Conservation (phyloP, 2,329 filamentous ascomycete species). For the Aureobasidium sp. region DNA sequence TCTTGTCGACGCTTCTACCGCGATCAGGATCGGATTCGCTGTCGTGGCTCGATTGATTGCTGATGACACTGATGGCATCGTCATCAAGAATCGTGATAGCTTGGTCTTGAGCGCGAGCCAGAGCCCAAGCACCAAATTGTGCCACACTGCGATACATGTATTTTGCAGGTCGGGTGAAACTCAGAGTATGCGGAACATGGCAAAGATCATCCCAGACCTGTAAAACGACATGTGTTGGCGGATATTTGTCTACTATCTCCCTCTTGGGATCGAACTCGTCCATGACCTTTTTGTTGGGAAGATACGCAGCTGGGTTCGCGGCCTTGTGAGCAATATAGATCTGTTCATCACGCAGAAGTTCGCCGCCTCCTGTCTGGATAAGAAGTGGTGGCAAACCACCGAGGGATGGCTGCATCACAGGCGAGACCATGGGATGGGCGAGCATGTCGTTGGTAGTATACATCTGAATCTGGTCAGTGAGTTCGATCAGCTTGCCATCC, state of each 20-base stretch:
- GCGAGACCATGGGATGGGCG: slow-evolving; percentile 82
- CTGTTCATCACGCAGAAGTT: slow-evolving; percentile 87
- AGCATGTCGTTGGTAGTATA: slow-evolving; percentile 79
- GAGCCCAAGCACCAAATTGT: slow-evolving; percentile 87
- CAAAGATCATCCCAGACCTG: slow-evolving; percentile 96
- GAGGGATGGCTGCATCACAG: slow-evolving; percentile 77
- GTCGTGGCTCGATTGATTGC: slow-evolving; percentile 36
- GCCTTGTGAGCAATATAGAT: slow-evolving; percentile 94
- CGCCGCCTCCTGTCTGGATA: slow-evolving; percentile 80
- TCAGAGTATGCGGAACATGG: slow-evolving; percentile 86
- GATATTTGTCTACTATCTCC: slow-evolving; percentile 55
- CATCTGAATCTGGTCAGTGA: slow-evolving; percentile 91
- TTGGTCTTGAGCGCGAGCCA: slow-evolving; percentile 72
- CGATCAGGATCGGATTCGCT: slow-evolving; percentile 15
- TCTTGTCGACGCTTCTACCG: slow-evolving; percentile 15
- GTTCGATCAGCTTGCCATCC: slow-evolving; percentile 60
- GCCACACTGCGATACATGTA: slow-evolving; percentile 90
- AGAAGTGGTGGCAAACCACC: slow-evolving; percentile 84
- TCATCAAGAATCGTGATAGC: slow-evolving; percentile 77
- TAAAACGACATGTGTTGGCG: slow-evolving; percentile 83
- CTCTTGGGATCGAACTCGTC: slow-evolving; percentile 54
- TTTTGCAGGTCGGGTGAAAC: slow-evolving; percentile 91
- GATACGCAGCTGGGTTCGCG: slow-evolving; percentile 71
- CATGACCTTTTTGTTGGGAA: slow-evolving; percentile 58
- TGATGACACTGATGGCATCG: slow-evolving; percentile 68